Evolutionary conservation across 2,329 filamentous ascomycete species (phyloP).

Genomic region (Colletotrichum cuscutae): DNA sequence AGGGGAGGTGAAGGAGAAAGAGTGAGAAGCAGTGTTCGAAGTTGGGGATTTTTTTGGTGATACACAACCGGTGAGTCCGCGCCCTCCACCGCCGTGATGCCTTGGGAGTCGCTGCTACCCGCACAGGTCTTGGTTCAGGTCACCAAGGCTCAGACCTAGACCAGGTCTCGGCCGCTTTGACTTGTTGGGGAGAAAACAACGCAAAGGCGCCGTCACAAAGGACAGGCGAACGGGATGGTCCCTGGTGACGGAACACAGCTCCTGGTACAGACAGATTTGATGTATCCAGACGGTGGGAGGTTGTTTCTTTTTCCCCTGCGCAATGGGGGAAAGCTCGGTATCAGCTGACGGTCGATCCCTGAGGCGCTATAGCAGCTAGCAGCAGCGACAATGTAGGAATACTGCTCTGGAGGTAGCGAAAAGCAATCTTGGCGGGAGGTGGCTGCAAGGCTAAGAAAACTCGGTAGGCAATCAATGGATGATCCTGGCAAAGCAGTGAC

Average conservation of each 20-base stretch:
- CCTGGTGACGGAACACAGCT: constrained; percentile 13
- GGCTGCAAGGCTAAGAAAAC: not conserved
- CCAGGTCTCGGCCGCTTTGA: constrained; percentile 33
- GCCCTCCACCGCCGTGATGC: constrained; percentile 25
- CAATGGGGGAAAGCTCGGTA: constrained; percentile 13
- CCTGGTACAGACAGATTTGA: not conserved
- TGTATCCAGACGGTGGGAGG: not conserved
- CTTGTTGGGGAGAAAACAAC: constrained; percentile 19
- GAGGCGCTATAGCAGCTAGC: constrained; percentile 11
- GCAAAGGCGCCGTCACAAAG: constrained; percentile 19
- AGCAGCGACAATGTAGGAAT: not conserved
- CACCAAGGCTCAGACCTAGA: constrained; percentile 27
- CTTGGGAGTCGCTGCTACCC: constrained; percentile 9
- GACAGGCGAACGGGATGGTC: not conserved
- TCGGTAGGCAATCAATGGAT: constrained; percentile 1
- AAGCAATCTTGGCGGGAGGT: constrained; percentile 3
- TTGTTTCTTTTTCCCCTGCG: constrained; percentile 9
- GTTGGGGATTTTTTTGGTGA: constrained; percentile 22
- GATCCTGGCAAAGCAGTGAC: not conserved
- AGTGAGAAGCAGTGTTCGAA: constrained; percentile 7
- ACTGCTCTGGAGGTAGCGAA: not conserved
- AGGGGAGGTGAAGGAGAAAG: not conserved
- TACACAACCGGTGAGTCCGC: constrained; percentile 33
- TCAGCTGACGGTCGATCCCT: constrained; percentile 31
- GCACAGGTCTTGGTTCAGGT: constrained; percentile 25